Evolutionary conservation across 106 monocot genomes (phyloP).

Genomic region (Dendrobium officinale): DNA sequence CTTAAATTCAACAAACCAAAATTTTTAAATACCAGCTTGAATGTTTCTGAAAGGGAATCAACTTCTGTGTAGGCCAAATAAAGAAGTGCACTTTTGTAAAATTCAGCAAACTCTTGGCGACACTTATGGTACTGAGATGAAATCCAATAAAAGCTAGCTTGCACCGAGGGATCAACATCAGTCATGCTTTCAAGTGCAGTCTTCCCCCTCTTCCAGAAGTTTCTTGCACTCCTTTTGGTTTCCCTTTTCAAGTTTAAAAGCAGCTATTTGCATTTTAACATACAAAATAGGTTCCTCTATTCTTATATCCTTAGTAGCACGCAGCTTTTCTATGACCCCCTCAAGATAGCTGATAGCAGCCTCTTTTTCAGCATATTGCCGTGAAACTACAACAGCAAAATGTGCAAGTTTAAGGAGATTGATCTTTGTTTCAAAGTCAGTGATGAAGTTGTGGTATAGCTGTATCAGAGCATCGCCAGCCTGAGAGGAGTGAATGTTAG

Average conservation of each 20-base stretch:
- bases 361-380: slow-evolving; percentile 89
- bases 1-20: background rate
- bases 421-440: slow-evolving; percentile 98
- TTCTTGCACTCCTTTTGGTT: slow-evolving; percentile 83
- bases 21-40: slow-evolving; percentile 70
- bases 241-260: slow-evolving; percentile 72
- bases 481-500: slow-evolving; percentile 25
- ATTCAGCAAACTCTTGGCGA: slow-evolving; percentile 89
- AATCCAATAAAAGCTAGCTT: slow-evolving; percentile 90
- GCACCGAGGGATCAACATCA: slow-evolving; percentile 94
- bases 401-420: slow-evolving; percentile 97
- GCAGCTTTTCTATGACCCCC: slow-evolving; percentile 75
- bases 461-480: slow-evolving; percentile 93
- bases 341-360: slow-evolving; percentile 83
- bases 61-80: slow-evolving; percentile 97
- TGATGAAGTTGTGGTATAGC: slow-evolving; percentile 90
- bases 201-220: slow-evolving; percentile 87
- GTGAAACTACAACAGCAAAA: slow-evolving; percentile 77
- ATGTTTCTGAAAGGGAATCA: slow-evolving; percentile 81
- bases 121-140: slow-evolving; percentile 88
- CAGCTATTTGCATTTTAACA: slow-evolving; percentile 93
- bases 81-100: slow-evolving; percentile 88
- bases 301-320: slow-evolving; percentile 48
- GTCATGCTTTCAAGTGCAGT: slow-evolving; percentile 78
- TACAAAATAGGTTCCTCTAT: slow-evolving; percentile 84